These are phyloP conservation scores for Entelexis paramagnoliae DNA, from an alignment of 1,139 yeast genomes.

Conservation along the genomic window DNA sequence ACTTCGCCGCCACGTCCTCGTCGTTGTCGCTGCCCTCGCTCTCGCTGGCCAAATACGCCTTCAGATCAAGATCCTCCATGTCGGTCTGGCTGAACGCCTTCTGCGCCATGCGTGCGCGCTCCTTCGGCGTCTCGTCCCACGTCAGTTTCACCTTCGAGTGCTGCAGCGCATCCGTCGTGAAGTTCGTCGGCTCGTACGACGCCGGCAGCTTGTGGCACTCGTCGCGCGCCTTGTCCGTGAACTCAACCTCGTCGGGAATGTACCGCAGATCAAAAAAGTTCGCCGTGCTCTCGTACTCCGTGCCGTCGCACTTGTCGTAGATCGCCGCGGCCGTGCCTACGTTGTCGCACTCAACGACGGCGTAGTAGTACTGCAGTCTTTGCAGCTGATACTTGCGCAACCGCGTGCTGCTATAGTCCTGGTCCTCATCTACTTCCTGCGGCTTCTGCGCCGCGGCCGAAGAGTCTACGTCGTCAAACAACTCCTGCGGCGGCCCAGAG, in stretches of 20 bases:
- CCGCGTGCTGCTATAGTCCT: constrained; percentile 34
- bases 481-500: constrained; percentile 86
- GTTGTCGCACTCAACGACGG: constrained; percentile 78
- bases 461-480: constrained; percentile 45
- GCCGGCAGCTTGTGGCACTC: constrained; percentile 61
- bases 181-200: constrained; percentile 65
- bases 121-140: constrained; percentile 97
- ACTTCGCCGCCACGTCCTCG: constrained; percentile 45
- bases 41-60: constrained; percentile 89
- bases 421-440: constrained; percentile 38
- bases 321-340: constrained; percentile 62
- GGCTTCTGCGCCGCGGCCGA: constrained; percentile 24
- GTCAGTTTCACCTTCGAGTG: constrained; percentile 88
- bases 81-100: constrained; percentile 60
- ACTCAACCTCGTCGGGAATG: constrained; percentile 83
- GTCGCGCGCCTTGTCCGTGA: constrained; percentile 65
- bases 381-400: constrained; percentile 61
- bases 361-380: constrained; percentile 85
- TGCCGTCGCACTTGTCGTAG: constrained; percentile 81
- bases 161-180: constrained; percentile 87
- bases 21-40: constrained; percentile 48
- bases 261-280: constrained; percentile 86
- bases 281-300: constrained; percentile 94
- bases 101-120: constrained; percentile 66
- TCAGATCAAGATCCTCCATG: constrained; percentile 90